Conservation (phyloP, 768 basidiomycete species). For the Mycena crocata region DNA sequence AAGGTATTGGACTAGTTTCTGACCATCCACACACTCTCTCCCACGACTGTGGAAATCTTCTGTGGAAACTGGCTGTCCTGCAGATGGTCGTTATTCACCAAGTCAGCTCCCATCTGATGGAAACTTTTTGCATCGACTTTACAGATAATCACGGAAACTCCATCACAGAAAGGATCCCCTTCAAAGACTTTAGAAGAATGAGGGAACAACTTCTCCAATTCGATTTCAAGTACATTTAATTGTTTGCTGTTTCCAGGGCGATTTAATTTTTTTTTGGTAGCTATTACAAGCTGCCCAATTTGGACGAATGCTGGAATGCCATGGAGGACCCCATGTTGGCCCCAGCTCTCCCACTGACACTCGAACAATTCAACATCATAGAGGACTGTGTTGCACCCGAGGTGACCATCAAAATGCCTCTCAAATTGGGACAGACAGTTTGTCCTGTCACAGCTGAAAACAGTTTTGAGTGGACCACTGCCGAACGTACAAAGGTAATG, state of each 20-base stretch:
- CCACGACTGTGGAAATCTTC: neutral
- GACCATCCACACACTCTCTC: neutral
- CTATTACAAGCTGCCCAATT: neutral
- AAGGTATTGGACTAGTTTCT: neutral
- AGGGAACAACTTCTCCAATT: neutral
- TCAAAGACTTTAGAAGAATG: neutral
- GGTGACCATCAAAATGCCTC: neutral
- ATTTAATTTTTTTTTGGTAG: neutral
- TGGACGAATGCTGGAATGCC: neutral
- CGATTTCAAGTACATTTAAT: neutral
- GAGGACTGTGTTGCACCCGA: constrained; percentile 5
- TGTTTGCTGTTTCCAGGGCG: neutral
- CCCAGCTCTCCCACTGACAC: neutral
- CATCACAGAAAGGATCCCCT: neutral
- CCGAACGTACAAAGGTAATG: neutral
- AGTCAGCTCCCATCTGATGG: neutral
- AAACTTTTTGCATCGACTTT: neutral
- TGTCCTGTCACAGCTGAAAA: constrained; percentile 12
- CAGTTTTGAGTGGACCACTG: neutral
- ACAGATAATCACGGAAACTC: neutral
- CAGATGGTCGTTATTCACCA: neutral
- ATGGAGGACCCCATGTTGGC: neutral
- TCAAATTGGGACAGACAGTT: neutral
- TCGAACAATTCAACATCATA: neutral
- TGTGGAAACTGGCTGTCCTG: neutral